Base-by-base conservation (phyloP, 768 basidiomycete genomes). In the Tricholoma saponaceum region DNA sequence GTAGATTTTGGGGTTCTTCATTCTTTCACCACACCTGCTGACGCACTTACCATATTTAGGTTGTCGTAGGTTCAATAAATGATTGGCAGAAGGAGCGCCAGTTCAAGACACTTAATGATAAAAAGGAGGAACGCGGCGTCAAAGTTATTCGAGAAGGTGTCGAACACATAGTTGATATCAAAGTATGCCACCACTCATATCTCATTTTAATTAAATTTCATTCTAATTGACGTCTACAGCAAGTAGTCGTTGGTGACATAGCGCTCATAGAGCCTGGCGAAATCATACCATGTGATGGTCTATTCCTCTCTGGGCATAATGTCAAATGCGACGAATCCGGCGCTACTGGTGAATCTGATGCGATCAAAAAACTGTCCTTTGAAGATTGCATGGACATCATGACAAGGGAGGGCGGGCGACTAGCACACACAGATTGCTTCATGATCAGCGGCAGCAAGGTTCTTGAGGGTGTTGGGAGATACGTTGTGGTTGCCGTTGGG, bases 21-120 rank as follows among this genome's bases (percentile, higher is more conserved):
- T 54, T 46, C 28, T 41, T 14, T 58, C n/a, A 41, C 44, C 18
- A 49, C 20, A 18, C 20, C 41, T 32, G 18, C 51, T 50, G 18
- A 75, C 43, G 13, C 49, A 35, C 50, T 51, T 63, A 14, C 28
- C 47, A 49, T 53, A 8, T 18, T 35, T 59, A 90, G 88, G 87
- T 92, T 57, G 65, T 93, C 43, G 96, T 99, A 56, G 96, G 96
- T 28, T 94, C 95, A 12, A 63, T 98, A 44, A 98, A 98, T 66
- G 97, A 99, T 72, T 99, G 92, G 89, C 95, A 98, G 72, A 98
- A 98, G 72, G 97, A 99, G 71, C 86, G 87, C 1, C 97, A 98
- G 73, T 99, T 99, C 78, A 86, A 88, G 65, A 79, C 77, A 18
- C 82, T 99, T 41, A 98, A 98, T 67, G 91, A 90, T 64, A 90